phyloP scores from a whole-genome alignment of 768 basidiomycete species.

The Trametes punicea region DNA sequence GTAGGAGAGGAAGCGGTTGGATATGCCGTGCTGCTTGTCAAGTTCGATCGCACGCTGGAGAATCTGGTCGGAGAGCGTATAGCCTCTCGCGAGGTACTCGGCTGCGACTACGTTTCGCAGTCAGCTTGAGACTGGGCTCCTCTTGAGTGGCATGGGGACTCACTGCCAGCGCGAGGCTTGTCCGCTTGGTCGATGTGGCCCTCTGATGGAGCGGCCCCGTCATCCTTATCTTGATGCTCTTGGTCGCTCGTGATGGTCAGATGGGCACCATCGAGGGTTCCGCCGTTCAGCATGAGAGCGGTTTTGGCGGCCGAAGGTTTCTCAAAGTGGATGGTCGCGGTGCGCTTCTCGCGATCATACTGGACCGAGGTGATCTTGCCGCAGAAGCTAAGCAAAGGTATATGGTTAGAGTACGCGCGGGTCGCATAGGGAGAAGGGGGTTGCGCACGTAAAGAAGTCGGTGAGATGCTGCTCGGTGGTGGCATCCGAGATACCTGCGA shows the following conservation, averaged over 20 bases:
- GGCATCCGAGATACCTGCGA: slow-evolving; percentile 61
- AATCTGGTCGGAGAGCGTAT: slow-evolving; percentile 71
- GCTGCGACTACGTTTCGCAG: slow-evolving; percentile 61
- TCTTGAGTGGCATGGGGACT: slow-evolving; percentile 26
- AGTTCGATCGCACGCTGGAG: slow-evolving; percentile 78
- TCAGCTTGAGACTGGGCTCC: not conserved
- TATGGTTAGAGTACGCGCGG: not conserved
- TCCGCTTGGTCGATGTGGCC: slow-evolving; percentile 72
- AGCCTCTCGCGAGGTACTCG: slow-evolving; percentile 91
- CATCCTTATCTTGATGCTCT: slow-evolving; percentile 53
- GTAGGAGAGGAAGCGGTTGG: slow-evolving; percentile 77
- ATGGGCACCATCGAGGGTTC: slow-evolving; percentile 67
- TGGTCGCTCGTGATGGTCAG: slow-evolving; percentile 70
- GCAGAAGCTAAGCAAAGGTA: slow-evolving; percentile 60
- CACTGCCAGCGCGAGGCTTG: slow-evolving; percentile 87
- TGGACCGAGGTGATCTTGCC: slow-evolving; percentile 81
- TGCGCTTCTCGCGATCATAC: slow-evolving; percentile 39
- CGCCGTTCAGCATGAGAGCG: slow-evolving; percentile 80
- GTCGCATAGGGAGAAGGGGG: not conserved
- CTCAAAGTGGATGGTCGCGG: slow-evolving; percentile 79
- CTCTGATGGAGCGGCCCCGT: slow-evolving; percentile 38
- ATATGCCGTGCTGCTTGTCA: slow-evolving; percentile 86
- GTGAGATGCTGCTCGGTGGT: slow-evolving; percentile 68
- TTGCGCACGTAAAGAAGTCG: slow-evolving; percentile 76
- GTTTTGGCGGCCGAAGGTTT: slow-evolving; percentile 83